Percentiles rank a stretch among this genome's conserved stretches.
Evolutionary conservation across 1,284 basidiomycete species (phyloP).

Genomic region (Malassezia yamatoensis): DNA sequence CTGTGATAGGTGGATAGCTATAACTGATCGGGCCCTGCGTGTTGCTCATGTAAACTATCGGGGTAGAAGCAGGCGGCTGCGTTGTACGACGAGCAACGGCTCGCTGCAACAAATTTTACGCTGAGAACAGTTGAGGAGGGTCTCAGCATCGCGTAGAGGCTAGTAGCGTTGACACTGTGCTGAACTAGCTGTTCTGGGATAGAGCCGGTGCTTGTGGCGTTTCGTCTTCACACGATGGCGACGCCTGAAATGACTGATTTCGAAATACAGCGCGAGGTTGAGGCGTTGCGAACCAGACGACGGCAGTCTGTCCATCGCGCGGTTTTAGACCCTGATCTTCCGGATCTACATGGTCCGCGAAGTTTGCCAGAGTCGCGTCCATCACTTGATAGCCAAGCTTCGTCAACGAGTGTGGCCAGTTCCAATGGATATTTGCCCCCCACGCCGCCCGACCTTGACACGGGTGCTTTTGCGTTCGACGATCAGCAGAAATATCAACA

Average conservation of each 20-base stretch:
- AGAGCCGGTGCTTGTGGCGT: too few relatives aligned
- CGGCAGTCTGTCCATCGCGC: constrained; percentile 39
- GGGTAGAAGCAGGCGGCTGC: not conserved
- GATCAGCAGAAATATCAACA: not conserved
- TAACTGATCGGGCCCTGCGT: not conserved
- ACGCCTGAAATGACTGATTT: constrained; percentile 4
- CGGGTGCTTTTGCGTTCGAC: constrained; percentile 1
- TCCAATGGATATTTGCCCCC: constrained; percentile 7
- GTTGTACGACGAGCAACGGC: too few relatives aligned
- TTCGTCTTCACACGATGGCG: constrained; percentile 4
- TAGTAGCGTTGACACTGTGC: too few relatives aligned
- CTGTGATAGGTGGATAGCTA: not conserved
- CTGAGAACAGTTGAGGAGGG: too few relatives aligned
- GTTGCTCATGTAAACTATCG: constrained; percentile 1
- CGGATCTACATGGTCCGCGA: constrained; percentile 21
- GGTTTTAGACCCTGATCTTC: constrained; percentile 43
- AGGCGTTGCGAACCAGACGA: constrained; percentile 42
- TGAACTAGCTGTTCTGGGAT: too few relatives aligned
- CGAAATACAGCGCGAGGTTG: constrained; percentile 43
- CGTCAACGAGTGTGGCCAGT: constrained; percentile 27
- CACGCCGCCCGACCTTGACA: not conserved
- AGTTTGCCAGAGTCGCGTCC: not conserved
- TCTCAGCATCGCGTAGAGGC: too few relatives aligned
- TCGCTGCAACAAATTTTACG: too few relatives aligned
- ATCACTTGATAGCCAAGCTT: constrained; percentile 16